Percentiles rank a stretch among this genome's conserved stretches.
phyloP scores from a whole-genome alignment of 371 early-diverging fungal species.

The Mucor indicus region DNA sequence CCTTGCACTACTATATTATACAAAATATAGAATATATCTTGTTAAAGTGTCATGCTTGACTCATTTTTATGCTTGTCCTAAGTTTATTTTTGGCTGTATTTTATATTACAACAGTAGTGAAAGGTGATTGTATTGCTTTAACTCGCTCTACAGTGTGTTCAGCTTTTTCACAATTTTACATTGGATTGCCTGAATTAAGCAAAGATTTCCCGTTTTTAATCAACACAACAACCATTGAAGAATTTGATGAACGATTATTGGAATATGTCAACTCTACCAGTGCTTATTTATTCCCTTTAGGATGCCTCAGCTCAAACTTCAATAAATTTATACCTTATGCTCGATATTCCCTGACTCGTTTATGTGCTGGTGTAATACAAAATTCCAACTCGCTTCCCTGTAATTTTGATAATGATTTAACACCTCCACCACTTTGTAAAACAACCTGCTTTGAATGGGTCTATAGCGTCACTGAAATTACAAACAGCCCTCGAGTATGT shows the following conservation, averaged over 20 bases:
- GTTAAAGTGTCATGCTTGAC: no score
- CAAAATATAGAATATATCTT: no score
- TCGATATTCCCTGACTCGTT: conserved; percentile 31
- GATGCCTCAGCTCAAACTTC: conserved; percentile 27
- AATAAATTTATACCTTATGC: conserved; percentile 27
- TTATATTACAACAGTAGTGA: no score
- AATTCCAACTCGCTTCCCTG: conserved; percentile 29
- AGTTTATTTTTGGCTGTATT: no score
- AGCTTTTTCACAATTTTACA: conserved; percentile 33
- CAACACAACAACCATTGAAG: conserved; percentile 26
- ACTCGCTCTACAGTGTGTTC: conserved; percentile 27
- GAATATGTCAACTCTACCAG: conserved; percentile 22
- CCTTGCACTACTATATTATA: no score
- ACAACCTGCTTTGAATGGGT: conserved; percentile 28
- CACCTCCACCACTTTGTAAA: conserved; percentile 33
- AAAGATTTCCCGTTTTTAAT: conserved; percentile 24
- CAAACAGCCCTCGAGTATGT: conserved; percentile 12
- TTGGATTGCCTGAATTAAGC: conserved; percentile 18
- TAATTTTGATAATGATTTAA: conserved; percentile 17
- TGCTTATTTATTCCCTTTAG: conserved; percentile 25
- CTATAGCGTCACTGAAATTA: conserved; percentile 15
- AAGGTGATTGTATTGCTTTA: conserved; percentile 32
- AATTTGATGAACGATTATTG: conserved; percentile 29
- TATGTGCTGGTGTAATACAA: conserved; percentile 31
- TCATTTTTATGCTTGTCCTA: no score